phyloP scores from a whole-genome alignment of 1,284 basidiomycete species.

The Cronartium quercuum region DNA sequence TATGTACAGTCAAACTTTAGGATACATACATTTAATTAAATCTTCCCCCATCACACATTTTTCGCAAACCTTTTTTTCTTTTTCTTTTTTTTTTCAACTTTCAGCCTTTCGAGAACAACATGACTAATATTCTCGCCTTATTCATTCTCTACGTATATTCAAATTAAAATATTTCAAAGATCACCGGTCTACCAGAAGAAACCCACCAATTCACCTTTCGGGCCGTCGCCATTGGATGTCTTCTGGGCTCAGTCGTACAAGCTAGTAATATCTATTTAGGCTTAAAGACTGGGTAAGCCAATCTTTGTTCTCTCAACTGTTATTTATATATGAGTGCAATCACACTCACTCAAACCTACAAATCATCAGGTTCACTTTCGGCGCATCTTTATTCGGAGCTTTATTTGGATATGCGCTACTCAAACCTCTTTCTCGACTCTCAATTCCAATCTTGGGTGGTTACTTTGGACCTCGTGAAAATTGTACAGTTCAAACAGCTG shows the following conservation, averaged over 20 bases:
- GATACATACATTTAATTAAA: no score
- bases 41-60: no score
- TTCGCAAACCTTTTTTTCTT: not conserved
- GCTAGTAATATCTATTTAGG: constrained; percentile 65
- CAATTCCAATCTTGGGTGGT: constrained; percentile 56
- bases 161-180: not conserved
- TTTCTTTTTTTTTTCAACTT: not conserved
- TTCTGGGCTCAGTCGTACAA: constrained; percentile 59
- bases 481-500: constrained; percentile 58
- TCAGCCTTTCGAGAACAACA: not conserved
- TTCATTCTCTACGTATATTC: not conserved
- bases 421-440: constrained; percentile 57
- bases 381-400: constrained; percentile 60
- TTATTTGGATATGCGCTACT: constrained; percentile 64
- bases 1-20: not conserved
- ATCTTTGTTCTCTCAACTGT: not conserved
- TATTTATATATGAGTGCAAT: not conserved
- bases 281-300: constrained; percentile 53
- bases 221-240: constrained; percentile 59
- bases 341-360: not conserved
- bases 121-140: not conserved
- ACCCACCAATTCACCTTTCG: constrained; percentile 59
- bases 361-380: constrained; percentile 58
- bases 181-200: constrained; percentile 54
- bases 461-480: constrained; percentile 65